Evolutionary conservation across 192 early-diverging fungal species (phyloP).

Genomic region (Backusella liffmaniae): DNA sequence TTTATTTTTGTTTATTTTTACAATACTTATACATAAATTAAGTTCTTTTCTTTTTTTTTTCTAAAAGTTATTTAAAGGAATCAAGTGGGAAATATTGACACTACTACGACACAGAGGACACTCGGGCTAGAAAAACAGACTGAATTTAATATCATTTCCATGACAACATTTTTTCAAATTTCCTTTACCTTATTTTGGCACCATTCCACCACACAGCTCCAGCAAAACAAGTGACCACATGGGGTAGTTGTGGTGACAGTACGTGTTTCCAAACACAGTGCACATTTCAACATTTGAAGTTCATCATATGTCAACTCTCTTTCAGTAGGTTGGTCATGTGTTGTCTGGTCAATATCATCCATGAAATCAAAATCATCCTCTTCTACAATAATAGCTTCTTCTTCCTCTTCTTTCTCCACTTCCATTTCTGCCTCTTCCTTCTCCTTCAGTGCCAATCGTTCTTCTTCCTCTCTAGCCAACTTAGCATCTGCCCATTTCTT

Average conservation of each 20-base stretch:
- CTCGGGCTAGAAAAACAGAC: conserved; percentile 61
- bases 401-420: neutral
- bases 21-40: neutral
- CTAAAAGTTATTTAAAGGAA: conserved; percentile 70
- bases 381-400: conserved; percentile 19
- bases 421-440: conserved; percentile 21
- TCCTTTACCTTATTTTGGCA: conserved; percentile 75
- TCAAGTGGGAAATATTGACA: conserved; percentile 66
- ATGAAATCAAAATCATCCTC: conserved; percentile 32
- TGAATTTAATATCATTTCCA: conserved; percentile 11
- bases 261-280: conserved; percentile 79
- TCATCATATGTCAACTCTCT: conserved; percentile 30
- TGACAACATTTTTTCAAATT: neutral
- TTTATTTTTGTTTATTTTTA: too few species aligned
- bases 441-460: conserved; percentile 15
- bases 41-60: neutral
- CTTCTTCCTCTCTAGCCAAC: conserved; percentile 17
- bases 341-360: conserved; percentile 25
- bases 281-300: conserved; percentile 69
- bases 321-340: neutral
- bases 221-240: conserved; percentile 97
- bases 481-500: conserved; percentile 15
- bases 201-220: conserved; percentile 93
- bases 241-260: conserved; percentile 79
- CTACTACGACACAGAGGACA: conserved; percentile 92